phyloP scores from a whole-genome alignment of 345 rosid genomes.

The Isatis tinctoria region DNA sequence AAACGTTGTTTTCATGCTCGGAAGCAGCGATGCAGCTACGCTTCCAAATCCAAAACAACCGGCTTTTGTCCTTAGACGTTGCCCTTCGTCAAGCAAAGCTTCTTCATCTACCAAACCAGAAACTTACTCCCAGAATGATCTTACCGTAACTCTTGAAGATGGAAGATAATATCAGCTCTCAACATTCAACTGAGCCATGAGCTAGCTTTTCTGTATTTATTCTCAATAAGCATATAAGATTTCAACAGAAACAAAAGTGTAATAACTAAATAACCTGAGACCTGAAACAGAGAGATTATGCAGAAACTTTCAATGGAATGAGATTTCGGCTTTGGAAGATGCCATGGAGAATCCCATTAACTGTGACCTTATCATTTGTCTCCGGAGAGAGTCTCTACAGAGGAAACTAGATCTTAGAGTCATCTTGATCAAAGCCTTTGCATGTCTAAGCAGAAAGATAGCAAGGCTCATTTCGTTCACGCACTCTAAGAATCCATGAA shows the following conservation, averaged over 20 bases:
- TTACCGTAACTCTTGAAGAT: slow-evolving; percentile 47
- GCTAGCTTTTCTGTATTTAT: not conserved
- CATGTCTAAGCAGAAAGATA: slow-evolving; percentile 74
- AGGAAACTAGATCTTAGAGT: slow-evolving; percentile 51
- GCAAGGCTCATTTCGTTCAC: slow-evolving; percentile 71
- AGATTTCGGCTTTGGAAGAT: slow-evolving; percentile 69
- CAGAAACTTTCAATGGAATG: slow-evolving; percentile 33
- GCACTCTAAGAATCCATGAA: slow-evolving; percentile 67
- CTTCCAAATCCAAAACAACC: slow-evolving; percentile 54
- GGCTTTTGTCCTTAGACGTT: slow-evolving; percentile 39
- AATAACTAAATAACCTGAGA: not conserved
- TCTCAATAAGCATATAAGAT: not conserved
- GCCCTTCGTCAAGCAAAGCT: slow-evolving; percentile 42
- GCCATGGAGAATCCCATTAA: slow-evolving; percentile 68
- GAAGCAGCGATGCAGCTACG: slow-evolving; percentile 28
- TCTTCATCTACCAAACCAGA: slow-evolving; percentile 49
- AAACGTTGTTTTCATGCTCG: slow-evolving; percentile 49
- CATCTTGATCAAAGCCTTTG: slow-evolving; percentile 71
- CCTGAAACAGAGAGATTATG: not conserved
- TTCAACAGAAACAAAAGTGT: slow-evolving; percentile 1
- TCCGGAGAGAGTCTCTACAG: slow-evolving; percentile 48
- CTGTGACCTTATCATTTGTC: slow-evolving; percentile 67
- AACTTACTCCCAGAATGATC: slow-evolving; percentile 40
- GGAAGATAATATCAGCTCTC: slow-evolving; percentile 32
- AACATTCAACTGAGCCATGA: not conserved